These are phyloP conservation scores for Cylindrotheca closterium DNA, from an alignment of 108 stramenopile species.

Conservation along the genomic window DNA sequence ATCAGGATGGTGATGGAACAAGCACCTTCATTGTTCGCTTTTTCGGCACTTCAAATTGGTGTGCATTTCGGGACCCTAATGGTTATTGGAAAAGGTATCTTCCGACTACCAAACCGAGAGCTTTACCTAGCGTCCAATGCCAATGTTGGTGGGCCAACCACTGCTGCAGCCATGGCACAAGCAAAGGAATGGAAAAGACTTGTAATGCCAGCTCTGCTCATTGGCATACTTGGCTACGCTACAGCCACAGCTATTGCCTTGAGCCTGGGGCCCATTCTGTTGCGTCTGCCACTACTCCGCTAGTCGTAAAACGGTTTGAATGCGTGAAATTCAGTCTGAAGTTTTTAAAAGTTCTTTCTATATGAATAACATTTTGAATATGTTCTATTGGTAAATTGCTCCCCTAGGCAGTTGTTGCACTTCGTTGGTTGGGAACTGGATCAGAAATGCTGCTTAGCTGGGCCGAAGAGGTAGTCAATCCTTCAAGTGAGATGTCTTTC, in stretches of 20 bases:
- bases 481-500: background rate
- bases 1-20: constrained; percentile 74
- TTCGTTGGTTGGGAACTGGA: background rate
- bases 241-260: constrained; percentile 86
- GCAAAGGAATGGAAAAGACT: constrained; percentile 89
- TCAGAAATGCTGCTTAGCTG: background rate
- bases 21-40: constrained; percentile 84
- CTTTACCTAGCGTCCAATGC: constrained; percentile 90
- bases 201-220: constrained; percentile 80
- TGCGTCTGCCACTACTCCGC: constrained; percentile 32
- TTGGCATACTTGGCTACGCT: constrained; percentile 93
- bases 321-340: no score
- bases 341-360: no score
- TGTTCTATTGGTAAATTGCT: no score
- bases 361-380: no score
- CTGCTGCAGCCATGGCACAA: constrained; percentile 92
- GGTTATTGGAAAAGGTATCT: constrained; percentile 57
- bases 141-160: constrained; percentile 91
- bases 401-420: background rate
- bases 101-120: constrained; percentile 68
- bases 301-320: no score
- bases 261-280: constrained; percentile 64
- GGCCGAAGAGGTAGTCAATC: background rate
- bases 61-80: constrained; percentile 78
- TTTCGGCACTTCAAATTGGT: constrained; percentile 77